A percentile compares a stretch with the other conserved stretches of the same genome.
These are phyloP conservation scores for Solanum virginianum DNA, from an alignment of 257 asterid genomes.

Conservation along the genomic window DNA sequence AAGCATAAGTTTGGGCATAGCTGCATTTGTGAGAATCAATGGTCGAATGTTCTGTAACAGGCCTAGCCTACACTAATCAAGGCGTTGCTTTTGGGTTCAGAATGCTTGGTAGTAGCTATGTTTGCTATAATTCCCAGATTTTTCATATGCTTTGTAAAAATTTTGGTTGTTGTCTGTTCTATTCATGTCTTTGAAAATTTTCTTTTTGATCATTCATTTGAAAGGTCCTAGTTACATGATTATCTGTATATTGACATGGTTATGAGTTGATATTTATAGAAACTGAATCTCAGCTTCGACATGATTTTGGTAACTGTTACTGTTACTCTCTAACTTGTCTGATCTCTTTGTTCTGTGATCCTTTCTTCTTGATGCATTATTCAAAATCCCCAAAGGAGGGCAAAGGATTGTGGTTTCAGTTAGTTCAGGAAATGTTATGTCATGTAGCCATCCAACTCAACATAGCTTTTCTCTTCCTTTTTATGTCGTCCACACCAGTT, in stretches of 20 bases:
- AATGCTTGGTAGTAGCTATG: not conserved
- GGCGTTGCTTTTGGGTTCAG: conserved; percentile 24
- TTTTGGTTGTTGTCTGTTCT: not conserved
- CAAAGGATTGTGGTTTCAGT: not conserved
- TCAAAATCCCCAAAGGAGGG: not conserved
- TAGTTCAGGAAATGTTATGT: not conserved
- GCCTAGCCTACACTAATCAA: conserved; percentile 72
- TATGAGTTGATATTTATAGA: not conserved
- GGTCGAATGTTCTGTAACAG: conserved; percentile 79
- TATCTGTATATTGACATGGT: not conserved
- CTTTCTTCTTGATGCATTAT: not conserved
- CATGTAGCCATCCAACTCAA: not conserved
- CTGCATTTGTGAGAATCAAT: conserved; percentile 52
- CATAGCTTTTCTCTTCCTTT: not conserved
- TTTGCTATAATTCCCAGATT: not conserved
- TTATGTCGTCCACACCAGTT: not conserved
- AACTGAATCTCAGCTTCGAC: not conserved
- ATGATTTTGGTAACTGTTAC: not conserved
- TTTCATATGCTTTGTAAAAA: not conserved
- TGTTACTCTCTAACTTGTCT: not conserved
- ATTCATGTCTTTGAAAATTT: not conserved
- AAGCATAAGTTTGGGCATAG: conserved; percentile 49
- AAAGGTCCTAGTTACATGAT: not conserved
- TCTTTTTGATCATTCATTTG: not conserved
- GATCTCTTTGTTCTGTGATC: not conserved